Evolutionary conservation across 164 flowering plant genomes (phyloP).

Genomic region (Tinospora cordifolia): DNA sequence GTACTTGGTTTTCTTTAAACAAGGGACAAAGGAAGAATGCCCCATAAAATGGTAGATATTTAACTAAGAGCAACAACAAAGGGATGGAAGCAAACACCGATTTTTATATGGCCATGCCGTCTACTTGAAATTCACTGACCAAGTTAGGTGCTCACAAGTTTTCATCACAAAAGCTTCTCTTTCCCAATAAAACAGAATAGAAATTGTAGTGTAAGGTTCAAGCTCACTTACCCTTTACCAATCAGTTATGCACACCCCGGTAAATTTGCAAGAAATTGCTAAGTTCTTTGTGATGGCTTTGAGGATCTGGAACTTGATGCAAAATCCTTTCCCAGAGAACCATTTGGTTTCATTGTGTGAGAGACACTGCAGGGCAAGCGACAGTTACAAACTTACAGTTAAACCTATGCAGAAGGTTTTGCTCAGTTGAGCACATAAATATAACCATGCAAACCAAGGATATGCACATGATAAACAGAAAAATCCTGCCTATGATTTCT

Average conservation of each 20-base stretch:
- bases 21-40: background rate
- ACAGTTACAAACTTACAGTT: background rate
- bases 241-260: background rate
- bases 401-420: background rate
- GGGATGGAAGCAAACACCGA: background rate
- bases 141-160: background rate
- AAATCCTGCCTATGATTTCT: constrained; percentile 33
- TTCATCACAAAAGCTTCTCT: background rate
- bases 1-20: background rate
- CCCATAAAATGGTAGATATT: background rate
- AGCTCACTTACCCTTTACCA: background rate
- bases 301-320: constrained; percentile 28
- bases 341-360: constrained; percentile 21
- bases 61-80: background rate
- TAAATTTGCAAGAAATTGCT: background rate
- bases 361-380: constrained; percentile 24
- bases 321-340: constrained; percentile 22
- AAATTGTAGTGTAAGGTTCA: background rate
- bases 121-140: background rate
- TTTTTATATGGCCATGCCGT: background rate
- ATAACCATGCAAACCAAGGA: background rate
- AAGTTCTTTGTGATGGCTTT: constrained; percentile 22
- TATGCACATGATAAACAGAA: background rate
- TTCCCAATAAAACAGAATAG: background rate
- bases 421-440: background rate